A percentile compares a stretch with the other conserved stretches of the same genome.
These are phyloP conservation scores for Cantharellus anzutake DNA, from an alignment of 768 basidiomycete species.

Conservation along the genomic window DNA sequence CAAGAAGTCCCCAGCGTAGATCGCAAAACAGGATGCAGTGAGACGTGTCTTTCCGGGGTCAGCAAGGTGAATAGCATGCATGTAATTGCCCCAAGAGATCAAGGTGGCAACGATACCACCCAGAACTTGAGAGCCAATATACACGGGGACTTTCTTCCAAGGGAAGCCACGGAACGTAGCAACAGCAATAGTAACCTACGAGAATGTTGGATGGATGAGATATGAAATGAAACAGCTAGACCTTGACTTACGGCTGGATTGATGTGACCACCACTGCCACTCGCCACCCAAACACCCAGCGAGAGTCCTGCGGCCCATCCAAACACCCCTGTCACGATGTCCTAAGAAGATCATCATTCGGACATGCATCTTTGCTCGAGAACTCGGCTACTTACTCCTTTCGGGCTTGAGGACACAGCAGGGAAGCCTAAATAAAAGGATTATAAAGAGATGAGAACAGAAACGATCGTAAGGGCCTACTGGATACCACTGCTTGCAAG, in stretches of 20 bases:
- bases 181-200: constrained; percentile 6
- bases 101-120: constrained; percentile 46
- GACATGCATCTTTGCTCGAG: background rate
- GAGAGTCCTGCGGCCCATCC: constrained; percentile 6
- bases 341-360: background rate
- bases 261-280: constrained; percentile 5
- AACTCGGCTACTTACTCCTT: constrained; percentile 29
- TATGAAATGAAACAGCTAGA: background rate
- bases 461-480: constrained; percentile 24
- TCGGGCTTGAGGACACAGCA: constrained; percentile 26
- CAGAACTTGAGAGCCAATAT: constrained; percentile 43
- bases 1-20: constrained; percentile 23
- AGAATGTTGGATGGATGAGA: background rate
- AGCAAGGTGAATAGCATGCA: constrained; percentile 38
- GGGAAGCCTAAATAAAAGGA: constrained; percentile 6
- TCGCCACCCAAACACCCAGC: constrained; percentile 8
- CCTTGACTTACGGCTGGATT: constrained; percentile 5
- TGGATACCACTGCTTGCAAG: constrained; percentile 25
- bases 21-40: constrained; percentile 39
- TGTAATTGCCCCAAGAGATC: constrained; percentile 41
- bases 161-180: constrained; percentile 9
- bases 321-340: background rate
- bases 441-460: background rate
- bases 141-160: constrained; percentile 23
- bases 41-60: constrained; percentile 26